Evolutionary conservation across 2,329 filamentous ascomycete genomes (phyloP).

Genomic region (Fusarium begoniae): DNA sequence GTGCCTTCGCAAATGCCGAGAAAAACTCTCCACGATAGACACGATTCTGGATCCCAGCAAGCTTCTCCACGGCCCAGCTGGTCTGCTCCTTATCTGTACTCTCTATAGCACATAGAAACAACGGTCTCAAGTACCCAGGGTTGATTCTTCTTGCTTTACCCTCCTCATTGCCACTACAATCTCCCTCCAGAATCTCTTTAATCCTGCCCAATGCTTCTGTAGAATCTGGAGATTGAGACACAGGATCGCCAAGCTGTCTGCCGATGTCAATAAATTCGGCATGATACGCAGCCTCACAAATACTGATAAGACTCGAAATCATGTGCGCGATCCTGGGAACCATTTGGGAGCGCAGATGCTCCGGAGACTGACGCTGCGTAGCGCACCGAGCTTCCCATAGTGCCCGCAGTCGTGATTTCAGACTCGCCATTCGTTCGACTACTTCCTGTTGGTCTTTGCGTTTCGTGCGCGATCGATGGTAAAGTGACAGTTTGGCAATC

Average conservation of each 20-base stretch:
- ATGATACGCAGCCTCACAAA: background rate
- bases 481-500: background rate
- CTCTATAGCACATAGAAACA: background rate
- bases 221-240: background rate
- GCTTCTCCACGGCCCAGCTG: background rate
- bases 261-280: background rate
- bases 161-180: rapidly evolving
- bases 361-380: background rate
- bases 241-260: background rate
- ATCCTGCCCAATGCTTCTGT: background rate
- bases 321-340: background rate
- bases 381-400: background rate
- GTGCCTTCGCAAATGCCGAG: background rate
- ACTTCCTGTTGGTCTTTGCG: background rate
- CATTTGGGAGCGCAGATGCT: background rate
- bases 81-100: background rate
- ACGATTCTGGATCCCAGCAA: background rate
- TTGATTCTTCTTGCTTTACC: rapidly evolving
- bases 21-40: background rate
- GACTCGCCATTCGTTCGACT: background rate
- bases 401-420: background rate
- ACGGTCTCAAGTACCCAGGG: background rate
- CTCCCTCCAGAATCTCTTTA: background rate
- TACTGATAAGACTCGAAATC: background rate
- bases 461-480: background rate